Conservation (phyloP, 495 filamentous ascomycete species). For the Tuber magnatum region DNA sequence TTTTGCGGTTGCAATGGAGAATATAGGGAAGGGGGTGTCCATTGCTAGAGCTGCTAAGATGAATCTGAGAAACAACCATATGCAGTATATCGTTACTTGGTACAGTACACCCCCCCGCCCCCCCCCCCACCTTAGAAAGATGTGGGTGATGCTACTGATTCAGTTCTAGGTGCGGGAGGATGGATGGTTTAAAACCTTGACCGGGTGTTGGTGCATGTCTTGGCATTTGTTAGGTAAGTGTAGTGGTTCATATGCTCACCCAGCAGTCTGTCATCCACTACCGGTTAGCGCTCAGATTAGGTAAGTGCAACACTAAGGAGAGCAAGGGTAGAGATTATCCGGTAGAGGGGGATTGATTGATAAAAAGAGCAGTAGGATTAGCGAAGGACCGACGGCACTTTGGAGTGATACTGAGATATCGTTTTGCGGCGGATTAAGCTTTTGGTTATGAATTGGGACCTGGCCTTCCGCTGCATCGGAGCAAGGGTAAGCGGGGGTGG, state of each 20-base stretch:
- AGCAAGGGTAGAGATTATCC: background rate
- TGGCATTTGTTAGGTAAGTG: too few relatives aligned
- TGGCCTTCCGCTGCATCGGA: too few relatives aligned
- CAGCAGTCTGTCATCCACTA: background rate
- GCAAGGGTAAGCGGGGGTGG: background rate
- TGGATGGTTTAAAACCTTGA: too few relatives aligned
- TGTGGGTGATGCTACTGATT: background rate
- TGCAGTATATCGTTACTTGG: conserved; percentile 98
- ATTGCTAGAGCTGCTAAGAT: conserved; percentile 88
- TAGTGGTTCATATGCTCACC: background rate
- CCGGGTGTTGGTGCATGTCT: too few relatives aligned
- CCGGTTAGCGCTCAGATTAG: background rate
- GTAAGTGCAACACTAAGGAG: background rate
- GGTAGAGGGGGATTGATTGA: too few relatives aligned
- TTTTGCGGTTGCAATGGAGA: conserved; percentile 61
- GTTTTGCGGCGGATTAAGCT: background rate
- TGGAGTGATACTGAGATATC: background rate
- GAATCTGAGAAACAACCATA: conserved; percentile 89
- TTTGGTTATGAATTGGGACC: background rate
- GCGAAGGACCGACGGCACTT: background rate
- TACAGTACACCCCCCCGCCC: conserved; percentile 45
- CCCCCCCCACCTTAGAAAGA: conserved; percentile 5
- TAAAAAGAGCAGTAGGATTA: background rate
- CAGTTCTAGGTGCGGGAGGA: conserved; percentile 62
- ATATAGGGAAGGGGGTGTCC: conserved; percentile 73